Evolutionary conservation across 495 filamentous ascomycete species (phyloP), one percentile per base, ranked within the genome.

Genomic region (Xylaria sp.): DNA sequence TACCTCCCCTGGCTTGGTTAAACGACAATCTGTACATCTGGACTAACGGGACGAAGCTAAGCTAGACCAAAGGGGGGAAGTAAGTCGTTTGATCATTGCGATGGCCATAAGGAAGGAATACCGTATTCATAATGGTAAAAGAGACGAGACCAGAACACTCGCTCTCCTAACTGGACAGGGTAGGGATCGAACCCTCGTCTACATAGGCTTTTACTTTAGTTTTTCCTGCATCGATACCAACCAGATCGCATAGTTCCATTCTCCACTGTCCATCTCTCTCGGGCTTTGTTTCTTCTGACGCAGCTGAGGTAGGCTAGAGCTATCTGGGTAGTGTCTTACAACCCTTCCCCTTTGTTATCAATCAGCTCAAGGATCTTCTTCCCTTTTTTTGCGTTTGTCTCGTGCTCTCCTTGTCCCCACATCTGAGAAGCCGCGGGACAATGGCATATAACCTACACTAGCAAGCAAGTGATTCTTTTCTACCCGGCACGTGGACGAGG

Each of bases 401-500:
- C 57, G 57, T 59, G 57, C 43, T 64, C 17, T 31, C 43, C 17
- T 68, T 46, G 31, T 58, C 53, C 50, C 53, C 65, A 43, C 48
- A 29, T 59, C 50, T 31, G 15, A 26, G 26, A 58, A 46, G 66
- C 66, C 66, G 66, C 66, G 66, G 66, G 11, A 59, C 53, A 46
- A 68, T 68, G 48, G 48, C 19, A 26, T 55, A 24, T 29, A 7
- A 11, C 15, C 6, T 67, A 55, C 31, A 53, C 26, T 35, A 9
- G 31, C 43, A 15, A 31, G 29, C 6, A 29, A 21, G 33, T 8
- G 8, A 37, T 37, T 37, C 35, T 37, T 37, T 33, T 46, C 40
- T 68, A n/a, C 52, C 55, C 53, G 66, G 53, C 66, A 68, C 66
- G 53, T 68, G 66, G 53, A 48, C 21, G 21, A 33, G 11, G 48